These are phyloP conservation scores for Bombardia bombarda DNA, from an alignment of 495 filamentous ascomycete species.

Conservation along the genomic window DNA sequence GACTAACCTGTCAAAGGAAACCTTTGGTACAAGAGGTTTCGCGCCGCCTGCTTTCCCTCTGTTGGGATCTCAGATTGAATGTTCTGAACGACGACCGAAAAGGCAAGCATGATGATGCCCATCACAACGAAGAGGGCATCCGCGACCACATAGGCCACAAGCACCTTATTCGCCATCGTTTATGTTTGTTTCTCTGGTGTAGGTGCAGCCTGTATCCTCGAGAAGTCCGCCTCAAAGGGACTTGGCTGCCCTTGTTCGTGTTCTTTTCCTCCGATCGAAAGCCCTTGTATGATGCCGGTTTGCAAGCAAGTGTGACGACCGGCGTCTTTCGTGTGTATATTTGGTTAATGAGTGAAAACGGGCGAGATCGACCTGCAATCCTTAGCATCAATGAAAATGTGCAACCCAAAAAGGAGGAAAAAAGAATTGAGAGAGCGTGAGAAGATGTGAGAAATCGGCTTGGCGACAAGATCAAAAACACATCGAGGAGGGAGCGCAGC, in stretches of 20 bases:
- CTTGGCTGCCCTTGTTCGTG: background rate
- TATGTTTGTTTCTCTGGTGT: constrained; percentile 3
- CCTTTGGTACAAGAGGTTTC: constrained; percentile 51
- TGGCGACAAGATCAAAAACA: constrained; percentile 19
- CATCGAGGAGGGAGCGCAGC: no score
- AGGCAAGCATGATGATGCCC: constrained; percentile 55
- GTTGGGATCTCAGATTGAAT: constrained; percentile 34
- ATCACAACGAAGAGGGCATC: constrained; percentile 56
- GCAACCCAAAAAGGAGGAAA: no score
- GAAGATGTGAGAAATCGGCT: constrained; percentile 26
- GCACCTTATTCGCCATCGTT: constrained; percentile 51
- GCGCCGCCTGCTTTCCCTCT: constrained; percentile 50
- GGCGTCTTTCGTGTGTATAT: constrained; percentile 14
- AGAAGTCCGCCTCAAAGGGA: background rate
- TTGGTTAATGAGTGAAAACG: constrained; percentile 1
- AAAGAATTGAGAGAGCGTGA: constrained; percentile 8
- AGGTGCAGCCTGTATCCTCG: constrained; percentile 10
- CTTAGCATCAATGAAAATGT: no score
- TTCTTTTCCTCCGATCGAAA: background rate
- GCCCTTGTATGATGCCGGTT: background rate
- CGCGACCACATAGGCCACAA: constrained; percentile 45
- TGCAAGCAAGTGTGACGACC: constrained; percentile 9
- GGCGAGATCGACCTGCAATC: constrained; percentile 29
- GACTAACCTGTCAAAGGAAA: constrained; percentile 54
- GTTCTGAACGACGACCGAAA: constrained; percentile 51